Evolutionary conservation across 1,139 yeast species (phyloP).

Genomic region (Scheffersomyces insectosa): DNA sequence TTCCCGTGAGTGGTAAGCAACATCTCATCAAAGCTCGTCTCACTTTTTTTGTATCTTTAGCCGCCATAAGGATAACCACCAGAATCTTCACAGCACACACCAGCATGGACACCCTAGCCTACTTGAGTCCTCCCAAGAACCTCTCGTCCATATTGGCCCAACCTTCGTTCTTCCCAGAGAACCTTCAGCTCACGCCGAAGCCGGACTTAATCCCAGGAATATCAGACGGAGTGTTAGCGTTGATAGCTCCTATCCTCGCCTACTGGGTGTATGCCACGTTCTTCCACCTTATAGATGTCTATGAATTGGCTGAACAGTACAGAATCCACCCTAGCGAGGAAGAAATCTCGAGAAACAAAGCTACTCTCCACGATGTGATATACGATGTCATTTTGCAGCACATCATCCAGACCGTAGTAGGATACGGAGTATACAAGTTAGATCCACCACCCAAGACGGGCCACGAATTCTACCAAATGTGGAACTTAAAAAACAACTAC

Average conservation of each 20-base stretch:
- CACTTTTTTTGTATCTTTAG: too few species aligned
- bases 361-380: conserved; percentile 65
- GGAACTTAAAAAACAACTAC: conserved; percentile 55
- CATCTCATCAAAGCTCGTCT: too few species aligned
- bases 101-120: conserved; percentile 1
- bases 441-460: conserved; percentile 75
- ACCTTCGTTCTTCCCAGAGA: conserved; percentile 11
- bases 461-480: conserved; percentile 64
- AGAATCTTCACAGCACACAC: too few species aligned
- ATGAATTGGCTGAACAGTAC: conserved; percentile 74
- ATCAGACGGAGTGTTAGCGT: conserved; percentile 73
- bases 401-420: conserved; percentile 73
- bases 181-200: conserved; percentile 18
- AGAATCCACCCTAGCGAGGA: conserved; percentile 93
- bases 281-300: conserved; percentile 74
- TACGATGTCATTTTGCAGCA: conserved; percentile 86
- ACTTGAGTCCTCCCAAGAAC: conserved; percentile 18
- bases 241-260: conserved; percentile 72
- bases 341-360: conserved; percentile 72
- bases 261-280: conserved; percentile 79
- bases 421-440: conserved; percentile 50
- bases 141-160: conserved; percentile 17
- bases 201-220: conserved; percentile 53
- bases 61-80: too few species aligned
- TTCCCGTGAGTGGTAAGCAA: too few species aligned